A percentile compares a stretch with the other conserved stretches of the same genome.
Conservation (phyloP, 2,329 filamentous ascomycete genomes). For the Ophiostoma himal-ulmi region DNA sequence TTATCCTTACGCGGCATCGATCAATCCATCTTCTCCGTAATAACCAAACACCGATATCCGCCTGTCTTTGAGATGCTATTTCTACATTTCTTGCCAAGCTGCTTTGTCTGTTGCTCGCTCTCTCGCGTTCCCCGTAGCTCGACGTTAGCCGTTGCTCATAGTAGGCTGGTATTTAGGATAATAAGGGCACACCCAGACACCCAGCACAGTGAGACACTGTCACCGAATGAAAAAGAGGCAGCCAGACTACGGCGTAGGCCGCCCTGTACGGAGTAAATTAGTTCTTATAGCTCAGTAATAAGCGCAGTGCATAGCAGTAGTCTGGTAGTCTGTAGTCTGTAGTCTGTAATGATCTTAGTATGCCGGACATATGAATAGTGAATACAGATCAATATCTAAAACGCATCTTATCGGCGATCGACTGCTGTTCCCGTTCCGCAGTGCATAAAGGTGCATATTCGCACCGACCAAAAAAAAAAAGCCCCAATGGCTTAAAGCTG, state of each 20-base stretch:
- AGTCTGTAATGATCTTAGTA: too few species aligned
- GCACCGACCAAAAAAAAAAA: background rate
- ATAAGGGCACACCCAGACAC: background rate
- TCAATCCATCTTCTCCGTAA: background rate
- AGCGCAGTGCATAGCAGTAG: background rate
- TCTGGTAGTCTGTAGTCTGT: too few species aligned
- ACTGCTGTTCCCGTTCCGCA: background rate
- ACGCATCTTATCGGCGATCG: background rate
- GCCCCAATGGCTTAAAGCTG: background rate
- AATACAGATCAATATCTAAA: background rate
- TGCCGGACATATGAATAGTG: too few species aligned
- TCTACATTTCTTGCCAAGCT: background rate
- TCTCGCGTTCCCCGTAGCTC: background rate
- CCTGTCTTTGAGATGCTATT: background rate
- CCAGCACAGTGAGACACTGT: background rate
- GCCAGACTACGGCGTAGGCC: slow-evolving; percentile 5
- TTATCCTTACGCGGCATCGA: background rate
- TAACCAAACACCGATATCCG: background rate
- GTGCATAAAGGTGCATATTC: background rate
- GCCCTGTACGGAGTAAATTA: background rate
- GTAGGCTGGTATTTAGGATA: background rate
- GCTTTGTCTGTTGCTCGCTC: slow-evolving; percentile 3
- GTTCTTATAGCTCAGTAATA: background rate
- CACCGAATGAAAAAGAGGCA: background rate
- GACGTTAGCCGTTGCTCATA: slow-evolving; percentile 1